phyloP scores from a whole-genome alignment of 768 basidiomycete species.

The Collybia mongolica region DNA sequence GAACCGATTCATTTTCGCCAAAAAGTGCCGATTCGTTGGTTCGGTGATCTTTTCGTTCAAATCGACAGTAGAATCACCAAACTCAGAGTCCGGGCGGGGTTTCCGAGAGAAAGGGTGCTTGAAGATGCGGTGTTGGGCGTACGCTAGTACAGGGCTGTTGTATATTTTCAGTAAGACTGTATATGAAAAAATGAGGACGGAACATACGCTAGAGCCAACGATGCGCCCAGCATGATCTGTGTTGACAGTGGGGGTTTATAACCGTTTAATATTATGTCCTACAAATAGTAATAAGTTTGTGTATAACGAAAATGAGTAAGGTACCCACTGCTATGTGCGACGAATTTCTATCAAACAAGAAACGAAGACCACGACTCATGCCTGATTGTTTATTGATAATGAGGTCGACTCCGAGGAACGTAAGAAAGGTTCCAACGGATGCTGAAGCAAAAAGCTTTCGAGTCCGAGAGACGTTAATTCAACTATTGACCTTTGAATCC shows the following conservation, averaged over 20 bases:
- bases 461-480: not conserved
- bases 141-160: constrained; percentile 50
- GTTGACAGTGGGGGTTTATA: constrained; percentile 53
- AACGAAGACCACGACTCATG: constrained; percentile 62
- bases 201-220: constrained; percentile 58
- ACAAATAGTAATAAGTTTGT: constrained; percentile 2
- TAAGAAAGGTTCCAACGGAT: constrained; percentile 62
- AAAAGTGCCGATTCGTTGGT: no score
- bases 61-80: not conserved
- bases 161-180: not conserved
- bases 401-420: constrained; percentile 55
- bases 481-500: not conserved
- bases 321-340: constrained; percentile 52
- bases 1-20: no score
- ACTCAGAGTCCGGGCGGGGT: constrained; percentile 11
- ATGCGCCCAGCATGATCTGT: constrained; percentile 49
- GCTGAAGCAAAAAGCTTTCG: constrained; percentile 45
- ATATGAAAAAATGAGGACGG: not conserved
- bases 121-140: constrained; percentile 53
- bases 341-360: constrained; percentile 60
- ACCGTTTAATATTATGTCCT: constrained; percentile 47
- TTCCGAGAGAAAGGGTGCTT: constrained; percentile 44
- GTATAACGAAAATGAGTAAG: not conserved
- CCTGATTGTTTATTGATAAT: constrained; percentile 56
- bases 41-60: no score